These are phyloP conservation scores for Sporothrix mexicana DNA, from an alignment of 2,329 filamentous ascomycete genomes.

Conservation along the genomic window DNA sequence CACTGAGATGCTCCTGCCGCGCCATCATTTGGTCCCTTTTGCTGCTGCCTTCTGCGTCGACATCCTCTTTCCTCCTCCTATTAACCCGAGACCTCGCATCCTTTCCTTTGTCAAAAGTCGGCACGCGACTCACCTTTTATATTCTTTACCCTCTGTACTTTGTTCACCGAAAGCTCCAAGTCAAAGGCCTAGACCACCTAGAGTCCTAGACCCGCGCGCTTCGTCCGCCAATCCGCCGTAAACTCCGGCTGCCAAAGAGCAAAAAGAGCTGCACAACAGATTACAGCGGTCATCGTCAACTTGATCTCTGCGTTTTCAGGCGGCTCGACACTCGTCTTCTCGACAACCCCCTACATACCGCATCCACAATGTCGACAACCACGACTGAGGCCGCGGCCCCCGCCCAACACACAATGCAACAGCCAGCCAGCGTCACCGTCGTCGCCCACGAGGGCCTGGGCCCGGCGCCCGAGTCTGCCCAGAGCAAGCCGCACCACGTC, in stretches of 20 bases:
- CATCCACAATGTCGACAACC: neutral
- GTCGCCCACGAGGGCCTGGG: constrained; percentile 27
- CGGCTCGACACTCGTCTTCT: neutral
- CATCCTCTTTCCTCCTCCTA: neutral
- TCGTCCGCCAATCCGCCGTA: neutral
- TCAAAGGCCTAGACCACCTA: neutral
- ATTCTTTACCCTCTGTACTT: too few relatives aligned
- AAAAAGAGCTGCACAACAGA: neutral
- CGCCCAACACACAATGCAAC: constrained; percentile 31
- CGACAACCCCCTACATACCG: too few relatives aligned
- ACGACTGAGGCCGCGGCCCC: neutral
- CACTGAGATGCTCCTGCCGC: neutral
- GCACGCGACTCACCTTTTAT: neutral
- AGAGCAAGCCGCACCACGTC: constrained; percentile 57
- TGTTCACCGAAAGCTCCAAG: too few relatives aligned
- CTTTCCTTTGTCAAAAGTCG: neutral
- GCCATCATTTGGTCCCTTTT: neutral
- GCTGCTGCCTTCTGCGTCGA: neutral
- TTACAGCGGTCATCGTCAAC: neutral
- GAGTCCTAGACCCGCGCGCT: neutral
- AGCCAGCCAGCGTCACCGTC: constrained; percentile 30
- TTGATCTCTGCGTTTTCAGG: neutral
- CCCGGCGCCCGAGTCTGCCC: constrained; percentile 49
- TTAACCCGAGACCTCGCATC: neutral
- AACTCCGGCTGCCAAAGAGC: neutral